Base-by-base conservation (phyloP, 2,329 filamentous ascomycete species). In the Cryoendolithus antarcticus region DNA sequence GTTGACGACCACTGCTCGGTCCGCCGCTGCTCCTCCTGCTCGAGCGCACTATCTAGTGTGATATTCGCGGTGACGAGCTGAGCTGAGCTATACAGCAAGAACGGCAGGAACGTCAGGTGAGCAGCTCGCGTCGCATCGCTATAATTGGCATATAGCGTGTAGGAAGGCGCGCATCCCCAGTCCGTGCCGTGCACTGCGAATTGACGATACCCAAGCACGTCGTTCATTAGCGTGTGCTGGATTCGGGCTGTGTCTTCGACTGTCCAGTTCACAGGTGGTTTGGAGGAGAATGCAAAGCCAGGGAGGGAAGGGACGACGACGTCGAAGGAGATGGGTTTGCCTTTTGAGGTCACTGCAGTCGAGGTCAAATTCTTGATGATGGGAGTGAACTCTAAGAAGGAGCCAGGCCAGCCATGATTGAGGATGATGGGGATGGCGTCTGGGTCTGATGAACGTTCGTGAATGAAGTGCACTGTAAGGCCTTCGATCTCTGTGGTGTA, bases 291-390 rank as follows among this genome's bases (percentile, higher is more conserved):
- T 48, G 69, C 62, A 41, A 62, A 69, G 38, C 69, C 67, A 2
- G 72, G 72, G 1, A 77, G 57, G 3, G 70, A 74, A 0, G 72
- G 72, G 0, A 71, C 70, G 0, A 77, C 66, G 9, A 76, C 59
- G 39, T 76, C 65, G 45, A 77, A 77, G 0, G 66, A 60, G 1
- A 47, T 40, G 9, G 45, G 30, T n/a, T 41, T 27, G 10, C 51
- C 44, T 9, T 45, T 38, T 1, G 57, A 66, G n/a, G 57, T 45
- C 15, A 10, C 37, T 4, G 35, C 34, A n/a, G 6, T 10, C 9
- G 21, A 11, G 2, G 40, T 43, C 9, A 63, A 38, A 29, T 55
- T 44, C 37, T 54, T 39, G 49, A 61, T 60, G 15, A 59, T 50
- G 44, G 53, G 60, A 32, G 48, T 57, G 42, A 61, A 62, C 47